phyloP scores from a whole-genome alignment of 805 yeast genomes.

The Wickerhamomyces ciferrii region DNA sequence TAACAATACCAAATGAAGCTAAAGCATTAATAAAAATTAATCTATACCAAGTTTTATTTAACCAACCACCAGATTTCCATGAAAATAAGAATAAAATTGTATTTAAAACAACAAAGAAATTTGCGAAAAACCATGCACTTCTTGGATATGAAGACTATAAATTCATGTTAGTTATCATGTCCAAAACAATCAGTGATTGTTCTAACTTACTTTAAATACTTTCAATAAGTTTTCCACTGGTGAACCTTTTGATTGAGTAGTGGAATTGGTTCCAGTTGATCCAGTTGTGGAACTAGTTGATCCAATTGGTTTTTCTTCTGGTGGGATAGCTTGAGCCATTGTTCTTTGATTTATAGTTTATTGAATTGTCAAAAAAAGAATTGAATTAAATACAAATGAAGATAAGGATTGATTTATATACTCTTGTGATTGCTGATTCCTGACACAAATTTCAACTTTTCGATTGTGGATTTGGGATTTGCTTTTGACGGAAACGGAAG shows the following conservation, averaged over 20 bases:
- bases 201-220: background rate
- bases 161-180: background rate
- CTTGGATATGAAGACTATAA: constrained; percentile 33
- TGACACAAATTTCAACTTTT: background rate
- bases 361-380: background rate
- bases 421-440: background rate
- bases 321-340: background rate
- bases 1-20: constrained; percentile 70
- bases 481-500: background rate
- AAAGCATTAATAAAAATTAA: constrained; percentile 58
- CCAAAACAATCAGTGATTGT: background rate
- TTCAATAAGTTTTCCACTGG: background rate
- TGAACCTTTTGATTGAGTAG: background rate
- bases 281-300: background rate
- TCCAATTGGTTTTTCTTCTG: background rate
- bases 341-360: no score
- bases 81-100: constrained; percentile 33
- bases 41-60: constrained; percentile 47
- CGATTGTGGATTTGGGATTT: background rate
- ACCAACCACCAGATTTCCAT: constrained; percentile 24
- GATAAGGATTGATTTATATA: background rate
- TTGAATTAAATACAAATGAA: background rate
- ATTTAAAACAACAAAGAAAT: constrained; percentile 39
- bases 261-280: background rate
- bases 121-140: constrained; percentile 74